Evolutionary conservation across 2,329 filamentous ascomycete genomes (phyloP), one percentile per base, ranked within the genome.

Genomic region (Byssochlamys sp.): DNA sequence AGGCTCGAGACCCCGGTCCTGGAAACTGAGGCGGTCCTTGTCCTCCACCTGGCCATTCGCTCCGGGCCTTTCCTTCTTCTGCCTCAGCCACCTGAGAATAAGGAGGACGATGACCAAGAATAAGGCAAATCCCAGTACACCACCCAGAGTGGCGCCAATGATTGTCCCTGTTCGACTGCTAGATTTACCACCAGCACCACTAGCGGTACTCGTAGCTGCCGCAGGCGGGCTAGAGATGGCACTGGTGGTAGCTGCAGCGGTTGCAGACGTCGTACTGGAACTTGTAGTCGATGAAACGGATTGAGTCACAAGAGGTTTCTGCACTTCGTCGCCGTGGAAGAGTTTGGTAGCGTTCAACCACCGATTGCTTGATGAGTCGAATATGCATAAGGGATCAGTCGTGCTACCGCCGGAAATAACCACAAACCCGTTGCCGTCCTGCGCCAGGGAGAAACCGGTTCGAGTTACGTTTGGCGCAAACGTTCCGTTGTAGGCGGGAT

Each of bases 81-180:
- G 84, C 63, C 81, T 79, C 59, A 80, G 80, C 62, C 81, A 82
- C 67, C 83, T 80, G 26, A 91, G 74, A 28, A 88, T 78, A 54
- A 94, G 77, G 24, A 96, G 79, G n/a, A 90, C 69, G 1, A 89
- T 70, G 27, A 88, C 79, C n/a, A 95, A 76, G 5, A 96, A 69
- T 0, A 84, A 74, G 24, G 87, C 84, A 55, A 90, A 77, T 19
- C 88, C 90, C 55, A 89, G 82, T 25, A 96, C 84, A n/a, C 86
- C 85, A 11, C 91, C 91, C 0, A 97, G 80, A 0, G 89, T 89
- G 54, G 89, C 89, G 33, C 89, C 91, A 1, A 96, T 80, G 28
- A 96, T 87, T 6, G 84, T 84, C 63, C 79, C 73, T 26, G 67
- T 66, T 70, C 26, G 69, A 60, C 27, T 51, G 3, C 12, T 12